These are phyloP conservation scores for Pichia nakasei DNA, from an alignment of 805 yeast genomes.

Conservation along the genomic window DNA sequence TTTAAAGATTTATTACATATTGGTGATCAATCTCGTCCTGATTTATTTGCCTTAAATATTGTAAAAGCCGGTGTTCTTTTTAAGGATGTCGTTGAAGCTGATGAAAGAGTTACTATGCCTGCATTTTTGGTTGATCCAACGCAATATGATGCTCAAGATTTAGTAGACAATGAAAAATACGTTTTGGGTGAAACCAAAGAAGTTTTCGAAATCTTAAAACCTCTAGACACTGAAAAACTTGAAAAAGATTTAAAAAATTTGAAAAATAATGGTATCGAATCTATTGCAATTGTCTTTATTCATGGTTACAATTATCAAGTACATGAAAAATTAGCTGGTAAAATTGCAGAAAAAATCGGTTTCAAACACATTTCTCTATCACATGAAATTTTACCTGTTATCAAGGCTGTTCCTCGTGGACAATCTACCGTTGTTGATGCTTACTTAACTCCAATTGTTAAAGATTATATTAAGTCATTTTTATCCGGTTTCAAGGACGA, in stretches of 20 bases:
- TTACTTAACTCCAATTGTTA: constrained; percentile 69
- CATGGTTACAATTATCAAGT: constrained; percentile 66
- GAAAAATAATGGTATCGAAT: constrained; percentile 48
- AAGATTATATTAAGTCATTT: constrained; percentile 52
- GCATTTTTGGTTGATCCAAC: constrained; percentile 58
- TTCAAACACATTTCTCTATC: constrained; percentile 63
- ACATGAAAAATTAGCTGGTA: constrained; percentile 56
- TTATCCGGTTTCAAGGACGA: constrained; percentile 51
- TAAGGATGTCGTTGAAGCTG: constrained; percentile 69
- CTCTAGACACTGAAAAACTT: constrained; percentile 37
- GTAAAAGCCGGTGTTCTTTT: constrained; percentile 66
- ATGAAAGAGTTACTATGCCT: constrained; percentile 82
- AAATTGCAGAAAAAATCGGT: constrained; percentile 54
- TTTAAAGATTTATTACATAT: constrained; percentile 73
- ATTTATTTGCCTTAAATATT: constrained; percentile 75
- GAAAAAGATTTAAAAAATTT: constrained; percentile 33
- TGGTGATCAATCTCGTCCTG: constrained; percentile 89
- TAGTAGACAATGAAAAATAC: background rate
- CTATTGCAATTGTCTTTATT: constrained; percentile 62
- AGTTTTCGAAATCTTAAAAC: constrained; percentile 19
- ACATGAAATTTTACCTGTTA: constrained; percentile 65
- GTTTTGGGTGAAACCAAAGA: background rate
- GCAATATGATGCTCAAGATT: background rate
- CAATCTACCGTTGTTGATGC: constrained; percentile 80
- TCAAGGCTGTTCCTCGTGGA: constrained; percentile 66